These are phyloP conservation scores for Selaginella tamariscina DNA, from an alignment of 75 land plant species.

Conservation along the genomic window DNA sequence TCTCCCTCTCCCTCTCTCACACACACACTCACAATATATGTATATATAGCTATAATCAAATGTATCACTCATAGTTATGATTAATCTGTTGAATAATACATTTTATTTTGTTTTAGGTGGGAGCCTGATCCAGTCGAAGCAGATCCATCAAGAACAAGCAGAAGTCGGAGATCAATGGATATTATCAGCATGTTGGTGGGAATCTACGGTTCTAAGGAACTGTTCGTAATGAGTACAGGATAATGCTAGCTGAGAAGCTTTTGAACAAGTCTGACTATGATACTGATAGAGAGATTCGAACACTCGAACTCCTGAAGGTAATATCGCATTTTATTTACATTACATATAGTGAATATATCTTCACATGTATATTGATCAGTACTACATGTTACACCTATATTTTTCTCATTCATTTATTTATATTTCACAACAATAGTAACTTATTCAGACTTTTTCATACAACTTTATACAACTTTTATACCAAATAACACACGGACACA, in stretches of 20 bases:
- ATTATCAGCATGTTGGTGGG: conserved; percentile 86
- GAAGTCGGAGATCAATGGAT: conserved; percentile 71
- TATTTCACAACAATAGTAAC: too few relatives aligned
- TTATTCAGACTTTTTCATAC: too few relatives aligned
- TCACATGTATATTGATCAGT: too few relatives aligned
- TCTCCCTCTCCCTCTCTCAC: too few relatives aligned
- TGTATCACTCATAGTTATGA: too few relatives aligned
- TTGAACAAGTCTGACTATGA: conserved; percentile 94
- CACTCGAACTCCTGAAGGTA: conserved; percentile 85
- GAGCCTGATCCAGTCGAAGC: conserved; percentile 98
- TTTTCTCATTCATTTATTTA: too few relatives aligned
- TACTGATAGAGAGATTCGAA: conserved; percentile 85
- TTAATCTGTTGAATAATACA: too few relatives aligned
- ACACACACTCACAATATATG: too few relatives aligned
- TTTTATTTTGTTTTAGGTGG: conserved; percentile 40
- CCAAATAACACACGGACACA: too few relatives aligned
- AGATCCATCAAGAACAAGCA: conserved; percentile 68
- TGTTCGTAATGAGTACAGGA: conserved; percentile 89
- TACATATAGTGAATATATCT: not conserved
- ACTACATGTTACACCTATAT: too few relatives aligned
- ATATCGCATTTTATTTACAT: not conserved
- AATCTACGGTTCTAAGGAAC: conserved; percentile 93
- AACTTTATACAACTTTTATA: too few relatives aligned
- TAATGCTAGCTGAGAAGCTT: conserved; percentile 94
- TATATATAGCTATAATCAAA: too few relatives aligned